Evolutionary conservation across 768 basidiomycete species (phyloP).

Genomic region (Calocybe gangraenosa): DNA sequence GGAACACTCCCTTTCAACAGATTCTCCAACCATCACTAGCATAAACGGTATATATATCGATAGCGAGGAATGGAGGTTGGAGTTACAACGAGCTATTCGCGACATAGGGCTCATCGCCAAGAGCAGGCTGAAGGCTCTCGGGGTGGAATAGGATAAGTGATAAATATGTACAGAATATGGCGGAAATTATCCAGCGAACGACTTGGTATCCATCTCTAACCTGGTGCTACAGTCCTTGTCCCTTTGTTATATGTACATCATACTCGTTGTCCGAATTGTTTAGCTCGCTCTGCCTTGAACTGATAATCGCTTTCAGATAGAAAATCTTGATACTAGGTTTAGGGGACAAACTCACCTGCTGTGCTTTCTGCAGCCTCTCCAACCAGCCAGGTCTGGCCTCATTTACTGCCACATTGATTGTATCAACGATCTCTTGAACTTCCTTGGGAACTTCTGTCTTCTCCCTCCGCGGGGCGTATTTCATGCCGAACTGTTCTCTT

Average conservation of each 20-base stretch:
- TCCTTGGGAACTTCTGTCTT: slow-evolving; percentile 36
- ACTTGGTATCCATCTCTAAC: not conserved
- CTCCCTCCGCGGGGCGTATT: slow-evolving; percentile 33
- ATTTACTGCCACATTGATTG: slow-evolving; percentile 49
- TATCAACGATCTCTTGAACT: slow-evolving; percentile 51
- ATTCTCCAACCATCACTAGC: slow-evolving; percentile 32
- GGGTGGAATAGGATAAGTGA: slow-evolving; percentile 26
- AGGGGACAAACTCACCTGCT: slow-evolving; percentile 36
- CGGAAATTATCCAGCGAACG: too few species aligned
- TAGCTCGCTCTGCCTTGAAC: slow-evolving; percentile 14
- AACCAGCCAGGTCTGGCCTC: slow-evolving; percentile 61
- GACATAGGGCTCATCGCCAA: slow-evolving; percentile 79
- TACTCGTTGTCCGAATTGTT: slow-evolving; percentile 7
- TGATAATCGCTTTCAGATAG: not conserved
- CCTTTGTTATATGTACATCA: slow-evolving; percentile 10
- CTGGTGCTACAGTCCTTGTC: not conserved
- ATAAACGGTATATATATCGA: slow-evolving; percentile 33
- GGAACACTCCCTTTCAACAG: slow-evolving; percentile 43
- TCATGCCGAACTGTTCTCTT: slow-evolving; percentile 27
- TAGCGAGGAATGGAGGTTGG: slow-evolving; percentile 53
- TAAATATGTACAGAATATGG: not conserved
- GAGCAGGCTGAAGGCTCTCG: slow-evolving; percentile 52
- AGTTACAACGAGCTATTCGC: slow-evolving; percentile 66
- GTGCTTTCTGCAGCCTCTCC: slow-evolving; percentile 44
- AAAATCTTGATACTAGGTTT: not conserved